A percentile compares a stretch with the other conserved stretches of the same genome.
phyloP scores from a whole-genome alignment of 371 early-diverging fungal genomes.

The Chytridium lagenaria region DNA sequence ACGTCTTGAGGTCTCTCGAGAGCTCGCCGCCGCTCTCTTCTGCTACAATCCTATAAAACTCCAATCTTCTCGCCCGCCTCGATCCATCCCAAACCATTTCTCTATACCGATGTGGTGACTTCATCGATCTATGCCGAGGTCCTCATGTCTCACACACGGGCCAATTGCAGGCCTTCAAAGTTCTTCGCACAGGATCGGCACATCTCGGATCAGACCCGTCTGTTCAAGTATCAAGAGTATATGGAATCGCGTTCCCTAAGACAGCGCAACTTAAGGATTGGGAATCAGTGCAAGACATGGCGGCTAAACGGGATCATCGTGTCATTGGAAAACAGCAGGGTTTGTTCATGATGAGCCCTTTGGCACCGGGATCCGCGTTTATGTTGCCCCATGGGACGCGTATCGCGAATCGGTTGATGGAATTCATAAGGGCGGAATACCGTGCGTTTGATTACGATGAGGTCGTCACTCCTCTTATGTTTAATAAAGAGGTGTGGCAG shows the following conservation, averaged over 20 bases:
- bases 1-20: constrained; percentile 48
- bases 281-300: constrained; percentile 40
- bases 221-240: constrained; percentile 52
- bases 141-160: constrained; percentile 64
- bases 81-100: constrained; percentile 42
- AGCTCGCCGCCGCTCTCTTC: constrained; percentile 57
- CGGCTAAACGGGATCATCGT: constrained; percentile 62
- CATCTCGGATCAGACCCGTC: constrained; percentile 38
- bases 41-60: constrained; percentile 58
- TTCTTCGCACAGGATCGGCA: constrained; percentile 41
- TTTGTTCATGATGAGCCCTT: constrained; percentile 79
- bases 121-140: constrained; percentile 70
- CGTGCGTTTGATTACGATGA: constrained; percentile 82
- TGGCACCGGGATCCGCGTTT: constrained; percentile 92
- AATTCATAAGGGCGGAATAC: constrained; percentile 71
- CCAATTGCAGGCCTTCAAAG: constrained; percentile 39
- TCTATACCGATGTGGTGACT: constrained; percentile 59
- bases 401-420: constrained; percentile 79
- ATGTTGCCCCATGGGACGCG: constrained; percentile 94
- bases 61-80: constrained; percentile 41
- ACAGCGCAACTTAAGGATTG: constrained; percentile 51
- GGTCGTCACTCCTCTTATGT: constrained; percentile 98
- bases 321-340: constrained; percentile 60
- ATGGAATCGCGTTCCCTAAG: constrained; percentile 52
- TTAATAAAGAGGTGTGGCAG: constrained; percentile 96